Base-by-base conservation (phyloP, 2,329 filamentous ascomycete species). In the Colletotrichum sojae region DNA sequence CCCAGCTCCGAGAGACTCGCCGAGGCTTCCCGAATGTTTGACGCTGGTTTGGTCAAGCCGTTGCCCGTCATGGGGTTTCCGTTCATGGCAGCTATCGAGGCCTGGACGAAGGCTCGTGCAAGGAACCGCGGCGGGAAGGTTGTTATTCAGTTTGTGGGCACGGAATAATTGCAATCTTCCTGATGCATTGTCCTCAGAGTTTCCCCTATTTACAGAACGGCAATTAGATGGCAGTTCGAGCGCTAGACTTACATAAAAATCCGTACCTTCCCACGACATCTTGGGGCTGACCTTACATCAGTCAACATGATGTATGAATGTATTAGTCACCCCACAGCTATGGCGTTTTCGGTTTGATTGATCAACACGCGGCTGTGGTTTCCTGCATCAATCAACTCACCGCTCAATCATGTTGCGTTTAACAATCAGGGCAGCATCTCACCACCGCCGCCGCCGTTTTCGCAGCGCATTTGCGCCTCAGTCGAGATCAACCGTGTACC, bases 41-140 rank as follows among this genome's bases (percentile, higher is more conserved):
- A 78, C 6, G 60, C 68, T 1, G 75, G 74, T 0, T 55, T 45
- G 1, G 18, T 79, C 9, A 63, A 71, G 54, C 63, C 73, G 0
- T 25, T 78, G 8, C 63, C 73, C 0, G 70, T 78, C 2, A 72
- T 71, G 6, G 49, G 63, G 36, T 79, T 77, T 58, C 49, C 65
- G 1, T 61, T 72, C 15, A 71, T 74, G 2, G n/a, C 72, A 10
- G 77, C 73, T 1, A 58, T 74, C 4, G 71, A 74, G 46, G 77
- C 77, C 1, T 78, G 77, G 76, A 49, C 65, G 20, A 71, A 72
- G 68, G 74, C 75, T 0, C 49, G 58, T 2, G 61, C 69, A 39
- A 69, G 78, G 36, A 66, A 71, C 2, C 71, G 74, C 10, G 61
- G 58, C 6, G 74, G 73, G 6, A 79, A 79, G 55, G 73, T 70